Conservation (phyloP, 148 eudicot species). For the Dianthus caryophyllus region DNA sequence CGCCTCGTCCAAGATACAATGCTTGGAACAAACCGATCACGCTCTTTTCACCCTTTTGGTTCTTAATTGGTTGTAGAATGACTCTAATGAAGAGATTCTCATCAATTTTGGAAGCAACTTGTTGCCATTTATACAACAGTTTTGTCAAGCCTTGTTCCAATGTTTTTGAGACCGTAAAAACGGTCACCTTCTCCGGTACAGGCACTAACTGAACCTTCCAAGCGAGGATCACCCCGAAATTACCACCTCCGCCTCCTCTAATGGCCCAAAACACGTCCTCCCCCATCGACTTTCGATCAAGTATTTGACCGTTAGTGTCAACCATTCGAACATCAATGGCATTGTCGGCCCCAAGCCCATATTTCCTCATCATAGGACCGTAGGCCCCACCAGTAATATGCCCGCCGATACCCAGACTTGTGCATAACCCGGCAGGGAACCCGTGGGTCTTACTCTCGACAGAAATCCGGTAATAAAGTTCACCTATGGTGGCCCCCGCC, state of each 20-base stretch:
- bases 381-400: conserved; percentile 39
- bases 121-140: conserved; percentile 28
- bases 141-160: conserved; percentile 30
- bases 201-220: conserved; percentile 43
- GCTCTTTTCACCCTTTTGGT: conserved; percentile 28
- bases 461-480: conserved; percentile 36
- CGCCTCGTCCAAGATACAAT: conserved; percentile 23
- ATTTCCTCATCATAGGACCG: conserved; percentile 43
- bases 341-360: conserved; percentile 46
- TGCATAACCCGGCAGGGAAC: conserved; percentile 34
- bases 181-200: conserved; percentile 39
- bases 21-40: conserved; percentile 33
- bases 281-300: conserved; percentile 40
- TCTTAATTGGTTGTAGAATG: conserved; percentile 22
- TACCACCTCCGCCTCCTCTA: conserved; percentile 40
- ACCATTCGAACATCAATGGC: conserved; percentile 38
- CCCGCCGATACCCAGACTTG: conserved; percentile 35
- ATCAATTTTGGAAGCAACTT: conserved; percentile 26
- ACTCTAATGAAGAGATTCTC: conserved; percentile 32
- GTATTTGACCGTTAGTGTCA: conserved; percentile 35
- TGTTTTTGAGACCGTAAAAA: conserved; percentile 28
- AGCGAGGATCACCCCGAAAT: conserved; percentile 40
- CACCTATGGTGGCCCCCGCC: conserved; percentile 42
- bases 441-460: conserved; percentile 32
- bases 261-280: conserved; percentile 55